phyloP scores from a whole-genome alignment of 2,329 filamentous ascomycete genomes.

The Alternaria gansuensis region DNA sequence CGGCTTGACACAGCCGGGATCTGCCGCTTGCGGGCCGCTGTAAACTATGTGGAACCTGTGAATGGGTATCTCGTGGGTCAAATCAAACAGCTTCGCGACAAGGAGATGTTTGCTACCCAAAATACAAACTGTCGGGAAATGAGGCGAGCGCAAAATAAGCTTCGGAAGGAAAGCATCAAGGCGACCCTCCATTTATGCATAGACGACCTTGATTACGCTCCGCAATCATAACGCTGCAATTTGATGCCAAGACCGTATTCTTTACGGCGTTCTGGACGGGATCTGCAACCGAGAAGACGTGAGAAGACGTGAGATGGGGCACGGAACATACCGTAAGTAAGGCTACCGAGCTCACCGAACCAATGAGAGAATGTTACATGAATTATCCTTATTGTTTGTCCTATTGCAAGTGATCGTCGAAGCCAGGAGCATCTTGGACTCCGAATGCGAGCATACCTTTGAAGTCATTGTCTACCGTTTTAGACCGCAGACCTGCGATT shows the following conservation, averaged over 20 bases:
- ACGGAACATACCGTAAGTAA: neutral
- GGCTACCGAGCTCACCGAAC: constrained; percentile 3
- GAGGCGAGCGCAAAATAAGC: neutral
- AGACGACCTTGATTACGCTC: neutral
- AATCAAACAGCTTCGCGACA: constrained; percentile 5
- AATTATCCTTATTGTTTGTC: neutral
- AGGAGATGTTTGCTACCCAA: constrained; percentile 2
- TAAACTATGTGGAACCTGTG: constrained; percentile 6
- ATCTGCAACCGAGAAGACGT: constrained; percentile 7
- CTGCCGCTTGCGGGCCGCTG: constrained; percentile 20
- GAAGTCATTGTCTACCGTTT: neutral
- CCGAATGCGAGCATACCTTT: constrained; percentile 9
- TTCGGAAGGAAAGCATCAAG: neutral
- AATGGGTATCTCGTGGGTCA: constrained; percentile 1
- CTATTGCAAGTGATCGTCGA: neutral
- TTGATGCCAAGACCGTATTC: neutral
- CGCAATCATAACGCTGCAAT: neutral
- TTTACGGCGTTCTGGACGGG: neutral
- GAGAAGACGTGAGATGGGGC: neutral
- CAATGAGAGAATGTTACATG: neutral
- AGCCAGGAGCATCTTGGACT: constrained; percentile 1
- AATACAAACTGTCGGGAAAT: neutral
- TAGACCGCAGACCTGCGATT: neutral
- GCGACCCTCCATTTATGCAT: neutral
- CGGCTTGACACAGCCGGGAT: constrained; percentile 11